Conservation (phyloP, 2,329 filamentous ascomycete species). For the Colletotrichum phormii region DNA sequence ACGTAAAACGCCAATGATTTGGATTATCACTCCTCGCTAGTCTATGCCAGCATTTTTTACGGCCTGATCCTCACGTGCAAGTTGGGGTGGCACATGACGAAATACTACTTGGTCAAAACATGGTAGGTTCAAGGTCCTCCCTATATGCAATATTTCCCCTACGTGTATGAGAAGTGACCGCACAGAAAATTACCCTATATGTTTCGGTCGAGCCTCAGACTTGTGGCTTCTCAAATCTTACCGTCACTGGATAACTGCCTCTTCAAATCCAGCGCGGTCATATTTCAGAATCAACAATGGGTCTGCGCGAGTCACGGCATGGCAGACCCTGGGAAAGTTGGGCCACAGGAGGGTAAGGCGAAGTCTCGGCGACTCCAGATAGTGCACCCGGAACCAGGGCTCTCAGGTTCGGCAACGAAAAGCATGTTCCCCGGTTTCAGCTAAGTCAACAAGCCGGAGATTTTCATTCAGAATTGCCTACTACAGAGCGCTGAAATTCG, state of each 20-base stretch:
- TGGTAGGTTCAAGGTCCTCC: too few relatives aligned
- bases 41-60: too few relatives aligned
- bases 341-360: background rate
- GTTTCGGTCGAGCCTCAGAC: too few relatives aligned
- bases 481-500: background rate
- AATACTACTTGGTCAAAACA: too few relatives aligned
- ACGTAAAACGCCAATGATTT: background rate
- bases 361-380: background rate
- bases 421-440: background rate
- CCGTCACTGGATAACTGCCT: too few relatives aligned
- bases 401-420: background rate
- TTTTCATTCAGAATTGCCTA: background rate
- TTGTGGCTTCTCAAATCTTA: too few relatives aligned
- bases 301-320: slow-evolving; percentile 7
- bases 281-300: background rate
- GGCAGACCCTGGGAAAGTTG: background rate
- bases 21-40: background rate
- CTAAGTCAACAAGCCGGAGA: background rate
- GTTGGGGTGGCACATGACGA: too few relatives aligned
- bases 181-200: too few relatives aligned
- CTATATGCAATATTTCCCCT: too few relatives aligned
- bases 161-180: too few relatives aligned
- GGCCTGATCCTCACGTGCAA: too few relatives aligned
- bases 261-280: background rate
- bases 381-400: background rate